phyloP scores from a whole-genome alignment of 192 early-diverging fungal species.

The Pilobolus umbonatus region DNA sequence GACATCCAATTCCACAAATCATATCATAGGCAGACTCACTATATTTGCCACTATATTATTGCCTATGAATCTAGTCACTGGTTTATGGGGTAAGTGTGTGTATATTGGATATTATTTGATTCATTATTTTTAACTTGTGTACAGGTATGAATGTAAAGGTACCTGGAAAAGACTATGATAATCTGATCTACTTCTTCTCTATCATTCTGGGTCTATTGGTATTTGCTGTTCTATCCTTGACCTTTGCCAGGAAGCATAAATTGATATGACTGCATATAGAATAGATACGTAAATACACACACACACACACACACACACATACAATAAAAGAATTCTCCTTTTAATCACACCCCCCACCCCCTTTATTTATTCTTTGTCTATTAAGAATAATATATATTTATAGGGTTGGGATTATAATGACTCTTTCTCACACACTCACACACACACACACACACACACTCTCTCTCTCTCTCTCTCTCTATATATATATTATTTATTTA shows the following conservation, averaged over 20 bases:
- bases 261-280: neutral
- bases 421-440: too few relatives aligned
- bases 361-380: neutral
- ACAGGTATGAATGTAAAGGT: constrained; percentile 29
- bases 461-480: too few relatives aligned
- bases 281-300: neutral
- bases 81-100: constrained; percentile 51
- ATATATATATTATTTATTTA: neutral
- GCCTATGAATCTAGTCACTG: constrained; percentile 91
- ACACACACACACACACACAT: neutral
- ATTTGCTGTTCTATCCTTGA: constrained; percentile 10
- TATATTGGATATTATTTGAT: neutral
- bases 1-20: constrained; percentile 79
- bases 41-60: constrained; percentile 83
- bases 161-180: constrained; percentile 22
- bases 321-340: too few relatives aligned
- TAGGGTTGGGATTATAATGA: too few relatives aligned
- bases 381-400: neutral
- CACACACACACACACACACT: too few relatives aligned
- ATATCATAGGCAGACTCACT: constrained; percentile 85
- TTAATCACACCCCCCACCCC: too few relatives aligned
- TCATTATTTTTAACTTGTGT: neutral
- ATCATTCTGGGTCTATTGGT: neutral
- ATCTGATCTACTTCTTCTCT: constrained; percentile 14
- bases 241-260: neutral